Base-by-base conservation (phyloP, 306 rosid species). In the Glycyrrhiza uralensis region DNA sequence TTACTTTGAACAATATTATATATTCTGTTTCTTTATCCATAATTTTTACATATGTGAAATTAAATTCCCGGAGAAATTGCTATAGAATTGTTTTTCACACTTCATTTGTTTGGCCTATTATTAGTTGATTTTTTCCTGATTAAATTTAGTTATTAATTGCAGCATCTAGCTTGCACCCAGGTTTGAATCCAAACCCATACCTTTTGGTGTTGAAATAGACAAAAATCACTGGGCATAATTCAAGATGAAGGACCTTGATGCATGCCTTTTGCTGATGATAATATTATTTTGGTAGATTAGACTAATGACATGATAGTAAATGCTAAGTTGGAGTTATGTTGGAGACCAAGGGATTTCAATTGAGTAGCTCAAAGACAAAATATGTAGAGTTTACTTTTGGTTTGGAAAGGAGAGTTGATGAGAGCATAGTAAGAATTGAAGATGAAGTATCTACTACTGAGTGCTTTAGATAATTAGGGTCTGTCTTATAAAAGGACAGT, bases 1-100 rank as follows among this genome's bases (percentile, higher is more conserved):
- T 67, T 55, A 32, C 39, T 51, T 47, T 51, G 64, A 78, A 51
- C 30, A 64, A 51, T 29, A 55, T 66, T 22, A 57, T 7, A 61
- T 60, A 44, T 2, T 59, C 29, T 24, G 38, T 66, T 66, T 61
- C 78, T 47, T 65, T 52, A 72, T 79, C 38, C 49, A 32, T 42
- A 55, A 35, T 59, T 28, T n/a, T 66, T 15, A 18, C 32, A 26
- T 4, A 12, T 9, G 36, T n/a, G 18, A 50, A 39, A 51, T 60
- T 19, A 15, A 49, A 60, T 52, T 41, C 39, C 46, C 13, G 6
- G 66, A 17, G 42, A 46, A 46, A 65, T 30, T 65, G 51, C 41
- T 45, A 11, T 12, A 45, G 60, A 17, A 18, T 81, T 56, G 47
- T 41, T 65, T 76, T 57, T 33, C 41, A 46, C 63, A 4, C 15